Evolutionary conservation across 2,329 filamentous ascomycete genomes (phyloP).

Genomic region (Ploettnerulaceae sp.): DNA sequence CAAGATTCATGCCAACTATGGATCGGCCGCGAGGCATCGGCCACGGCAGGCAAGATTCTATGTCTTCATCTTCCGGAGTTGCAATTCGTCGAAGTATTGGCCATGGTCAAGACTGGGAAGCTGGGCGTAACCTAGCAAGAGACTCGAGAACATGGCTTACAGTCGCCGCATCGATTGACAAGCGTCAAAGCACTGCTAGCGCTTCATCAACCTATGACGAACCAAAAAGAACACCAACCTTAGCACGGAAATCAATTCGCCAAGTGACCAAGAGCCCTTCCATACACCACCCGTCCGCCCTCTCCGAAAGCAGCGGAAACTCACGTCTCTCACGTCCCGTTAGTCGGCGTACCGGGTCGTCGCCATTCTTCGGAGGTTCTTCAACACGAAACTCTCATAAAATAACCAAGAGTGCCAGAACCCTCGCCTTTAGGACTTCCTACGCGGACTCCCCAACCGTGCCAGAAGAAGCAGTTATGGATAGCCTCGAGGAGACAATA

Average conservation of each 20-base stretch:
- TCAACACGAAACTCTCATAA: conserved; percentile 17
- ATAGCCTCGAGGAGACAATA: conserved; percentile 11
- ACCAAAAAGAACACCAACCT: conserved; percentile 6
- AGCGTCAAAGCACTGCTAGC: conserved; percentile 19
- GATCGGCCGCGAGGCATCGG: conserved; percentile 23
- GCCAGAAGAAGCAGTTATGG: conserved; percentile 23
- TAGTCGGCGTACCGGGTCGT: conserved; percentile 25
- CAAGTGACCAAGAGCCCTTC: conserved; percentile 22
- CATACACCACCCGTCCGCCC: background rate
- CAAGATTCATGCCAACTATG: conserved; percentile 15
- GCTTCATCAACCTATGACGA: conserved; percentile 22
- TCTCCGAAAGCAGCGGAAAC: conserved; percentile 12
- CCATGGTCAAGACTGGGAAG: conserved; percentile 25
- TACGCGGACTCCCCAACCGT: conserved; percentile 29
- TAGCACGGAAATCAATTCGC: conserved; percentile 16
- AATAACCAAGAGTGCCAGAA: conserved; percentile 9
- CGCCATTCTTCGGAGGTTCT: conserved; percentile 31
- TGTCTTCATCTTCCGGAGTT: conserved; percentile 15
- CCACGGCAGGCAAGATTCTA: conserved; percentile 23
- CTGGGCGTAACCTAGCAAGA: conserved; percentile 12
- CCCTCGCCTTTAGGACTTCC: conserved; percentile 6
- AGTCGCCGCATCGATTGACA: conserved; percentile 14
- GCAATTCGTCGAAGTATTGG: conserved; percentile 24
- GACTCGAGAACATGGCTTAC: conserved; percentile 27
- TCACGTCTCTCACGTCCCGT: conserved; percentile 22